A percentile compares a stretch with the other conserved stretches of the same genome.
These are phyloP conservation scores for Nicotiana obtusifolia DNA, from an alignment of 257 asterid genomes.

Conservation along the genomic window DNA sequence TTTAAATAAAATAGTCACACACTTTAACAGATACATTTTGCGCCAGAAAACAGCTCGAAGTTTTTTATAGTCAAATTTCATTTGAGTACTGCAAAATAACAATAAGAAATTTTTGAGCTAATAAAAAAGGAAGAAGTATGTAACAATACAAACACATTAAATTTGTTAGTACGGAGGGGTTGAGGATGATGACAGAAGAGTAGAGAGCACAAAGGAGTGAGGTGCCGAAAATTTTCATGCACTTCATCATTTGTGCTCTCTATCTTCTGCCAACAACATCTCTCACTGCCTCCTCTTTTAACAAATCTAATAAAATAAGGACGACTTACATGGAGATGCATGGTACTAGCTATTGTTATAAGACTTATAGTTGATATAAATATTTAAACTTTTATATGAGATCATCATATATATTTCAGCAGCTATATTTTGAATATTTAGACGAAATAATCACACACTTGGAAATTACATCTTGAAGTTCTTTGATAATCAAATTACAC, in stretches of 20 bases:
- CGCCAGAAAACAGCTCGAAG: background rate
- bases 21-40: background rate
- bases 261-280: background rate
- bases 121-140: background rate
- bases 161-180: background rate
- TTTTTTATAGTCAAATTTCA: background rate
- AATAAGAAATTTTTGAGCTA: background rate
- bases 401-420: no score
- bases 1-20: background rate
- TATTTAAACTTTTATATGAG: background rate
- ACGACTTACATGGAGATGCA: background rate
- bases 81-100: background rate
- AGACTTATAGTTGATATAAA: no score
- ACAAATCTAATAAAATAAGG: background rate
- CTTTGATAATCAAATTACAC: no score
- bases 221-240: slow-evolving; percentile 22
- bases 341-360: background rate
- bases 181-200: slow-evolving; percentile 55
- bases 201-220: slow-evolving; percentile 69
- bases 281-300: background rate
- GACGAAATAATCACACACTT: no score
- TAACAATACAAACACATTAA: background rate
- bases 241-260: background rate
- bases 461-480: no score
- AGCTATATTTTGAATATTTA: no score